phyloP scores from a whole-genome alignment of 331 rosid genomes.

The Malus hybrid region DNA sequence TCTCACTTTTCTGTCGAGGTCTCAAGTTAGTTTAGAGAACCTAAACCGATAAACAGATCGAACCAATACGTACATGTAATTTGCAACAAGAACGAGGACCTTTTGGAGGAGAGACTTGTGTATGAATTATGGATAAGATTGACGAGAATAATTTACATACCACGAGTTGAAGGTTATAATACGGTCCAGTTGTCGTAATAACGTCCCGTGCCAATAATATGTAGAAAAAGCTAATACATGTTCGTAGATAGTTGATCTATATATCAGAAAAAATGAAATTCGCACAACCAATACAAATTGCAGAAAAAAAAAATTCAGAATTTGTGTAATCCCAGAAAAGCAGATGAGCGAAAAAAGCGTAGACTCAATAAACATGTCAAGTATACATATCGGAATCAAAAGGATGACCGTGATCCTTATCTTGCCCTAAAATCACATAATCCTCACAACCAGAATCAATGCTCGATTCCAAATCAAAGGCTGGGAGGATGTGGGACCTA shows the following conservation, averaged over 20 bases:
- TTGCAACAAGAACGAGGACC: too few species aligned
- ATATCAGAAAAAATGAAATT: background rate
- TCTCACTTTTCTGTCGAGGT: too few species aligned
- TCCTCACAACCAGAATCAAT: constrained; percentile 1
- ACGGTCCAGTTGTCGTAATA: fast-evolving
- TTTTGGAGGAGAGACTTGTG: too few species aligned
- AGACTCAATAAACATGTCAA: constrained; percentile 17
- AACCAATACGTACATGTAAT: too few species aligned
- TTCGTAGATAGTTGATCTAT: too few species aligned
- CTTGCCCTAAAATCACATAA: constrained; percentile 16
- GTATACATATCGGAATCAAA: constrained; percentile 55
- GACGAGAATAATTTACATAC: too few species aligned
- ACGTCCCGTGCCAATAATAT: too few species aligned
- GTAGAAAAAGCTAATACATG: too few species aligned
- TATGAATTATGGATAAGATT: too few species aligned
- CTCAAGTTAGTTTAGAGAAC: too few species aligned
- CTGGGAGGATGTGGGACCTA: constrained; percentile 33
- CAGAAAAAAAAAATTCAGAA: background rate
- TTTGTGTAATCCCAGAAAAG: background rate
- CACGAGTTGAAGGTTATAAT: too few species aligned
- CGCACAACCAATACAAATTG: background rate
- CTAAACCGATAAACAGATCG: too few species aligned
- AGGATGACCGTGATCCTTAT: constrained; percentile 32
- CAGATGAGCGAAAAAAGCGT: background rate
- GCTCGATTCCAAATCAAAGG: constrained; percentile 35